Evolutionary conservation across 2,329 filamentous ascomycete genomes (phyloP), one percentile per base, ranked within the genome.

Genomic region (Fusarium fracticaudum): DNA sequence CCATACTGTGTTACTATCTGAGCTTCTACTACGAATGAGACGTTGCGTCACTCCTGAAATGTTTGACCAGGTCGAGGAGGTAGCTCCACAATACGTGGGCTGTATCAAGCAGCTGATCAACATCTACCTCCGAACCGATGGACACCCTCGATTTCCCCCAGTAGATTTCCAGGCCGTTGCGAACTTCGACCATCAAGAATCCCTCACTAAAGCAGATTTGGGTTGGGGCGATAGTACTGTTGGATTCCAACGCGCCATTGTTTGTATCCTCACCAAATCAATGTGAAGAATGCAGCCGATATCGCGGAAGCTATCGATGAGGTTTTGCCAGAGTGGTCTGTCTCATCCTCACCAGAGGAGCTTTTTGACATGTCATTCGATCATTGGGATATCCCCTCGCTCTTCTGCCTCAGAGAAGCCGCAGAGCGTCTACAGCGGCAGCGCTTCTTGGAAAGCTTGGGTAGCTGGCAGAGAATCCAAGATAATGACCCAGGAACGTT

Each of bases 401-500:
- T 58, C 6, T n/a, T 22, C 6, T 5, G 47, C 2, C 9, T 67
- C 1, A 40, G 5, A 3, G 15, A 13, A 50, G 1, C 38, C 3
- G 51, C 37, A 2, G 37, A 24, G 4, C 41, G 17, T 14, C 17
- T 67, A 5, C 44, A 51, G 4, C 20, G 47, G 0, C 7, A 26
- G 1, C 5, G 6, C 4, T 14, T 50, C 22, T 57, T 61, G n/a
- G 10, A 37, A 1, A 11, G 2, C 17, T 26, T 44, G 13, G 29
- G n/a, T 13, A 6, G 5, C 4, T 67, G 64, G 63, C 33, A 29
- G 18, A 18, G 13, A 14, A 4, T 10, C 6, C 10, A 15, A 12
- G 1, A 6, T 1, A 7, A 44, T 18, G 6, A 24, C n/a, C 0
- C 15, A 9, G 8, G 14, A 5, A 3, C 1, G 0, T 24, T 13